phyloP scores from a whole-genome alignment of 345 rosid genomes.

The Citrus trifoliata region DNA sequence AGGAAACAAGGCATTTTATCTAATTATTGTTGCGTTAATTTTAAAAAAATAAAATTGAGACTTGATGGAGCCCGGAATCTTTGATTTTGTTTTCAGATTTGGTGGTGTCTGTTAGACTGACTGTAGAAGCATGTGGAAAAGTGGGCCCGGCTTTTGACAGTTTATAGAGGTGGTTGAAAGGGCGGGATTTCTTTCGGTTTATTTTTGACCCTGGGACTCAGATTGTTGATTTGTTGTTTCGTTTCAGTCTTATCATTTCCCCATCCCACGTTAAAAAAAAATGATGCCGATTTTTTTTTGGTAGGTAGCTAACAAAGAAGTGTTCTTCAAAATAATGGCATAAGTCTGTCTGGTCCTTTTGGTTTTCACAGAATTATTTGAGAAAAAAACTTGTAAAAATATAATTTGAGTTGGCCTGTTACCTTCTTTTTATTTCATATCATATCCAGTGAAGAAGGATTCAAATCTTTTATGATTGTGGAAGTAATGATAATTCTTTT shows the following conservation, averaged over 20 bases:
- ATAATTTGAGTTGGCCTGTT: too few species aligned
- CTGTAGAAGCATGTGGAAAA: constrained; percentile 19
- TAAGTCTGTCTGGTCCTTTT: too few species aligned
- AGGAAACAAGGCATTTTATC: constrained; percentile 31
- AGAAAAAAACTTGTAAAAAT: too few species aligned
- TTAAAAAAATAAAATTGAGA: not conserved
- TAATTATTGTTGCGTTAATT: constrained; percentile 8
- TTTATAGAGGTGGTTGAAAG: constrained; percentile 12
- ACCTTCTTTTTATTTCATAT: too few species aligned
- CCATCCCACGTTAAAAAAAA: too few species aligned
- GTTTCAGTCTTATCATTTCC: not conserved
- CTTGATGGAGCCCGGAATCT: constrained; percentile 1
- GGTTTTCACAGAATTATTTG: too few species aligned
- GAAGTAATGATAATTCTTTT: too few species aligned
- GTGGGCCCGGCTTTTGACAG: constrained; percentile 16
- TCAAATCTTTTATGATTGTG: too few species aligned
- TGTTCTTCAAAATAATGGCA: not conserved
- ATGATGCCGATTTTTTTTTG: too few species aligned
- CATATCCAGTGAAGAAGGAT: too few species aligned
- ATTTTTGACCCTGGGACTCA: not conserved
- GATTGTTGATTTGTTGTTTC: not conserved
- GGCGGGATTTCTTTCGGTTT: constrained; percentile 7
- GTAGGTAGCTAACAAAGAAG: not conserved
- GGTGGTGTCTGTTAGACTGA: not conserved
- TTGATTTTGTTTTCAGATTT: not conserved